Evolutionary conservation across 1,284 basidiomycete genomes (phyloP).

Genomic region (Ceraceosorus bombacis): DNA sequence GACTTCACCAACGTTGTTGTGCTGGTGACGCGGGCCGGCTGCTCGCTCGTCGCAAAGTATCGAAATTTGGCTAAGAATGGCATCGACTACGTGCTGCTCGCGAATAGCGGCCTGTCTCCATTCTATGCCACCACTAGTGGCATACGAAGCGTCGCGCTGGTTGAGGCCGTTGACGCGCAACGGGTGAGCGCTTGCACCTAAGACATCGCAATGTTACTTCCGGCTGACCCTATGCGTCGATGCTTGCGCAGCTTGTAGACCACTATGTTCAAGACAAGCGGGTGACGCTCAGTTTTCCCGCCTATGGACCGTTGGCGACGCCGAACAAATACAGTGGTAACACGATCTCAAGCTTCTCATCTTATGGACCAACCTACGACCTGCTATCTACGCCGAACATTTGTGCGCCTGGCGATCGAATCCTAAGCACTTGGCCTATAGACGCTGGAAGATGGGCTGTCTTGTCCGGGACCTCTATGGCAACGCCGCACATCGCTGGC

Average conservation of each 20-base stretch:
- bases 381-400: not conserved
- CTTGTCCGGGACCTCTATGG: not conserved
- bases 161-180: not conserved
- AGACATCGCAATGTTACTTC: conserved; percentile 51
- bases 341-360: not conserved
- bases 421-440: not conserved
- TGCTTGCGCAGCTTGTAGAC: not conserved
- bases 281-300: not conserved
- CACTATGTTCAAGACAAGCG: not conserved
- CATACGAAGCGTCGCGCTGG: not conserved
- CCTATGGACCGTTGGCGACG: not conserved
- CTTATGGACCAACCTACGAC: not conserved
- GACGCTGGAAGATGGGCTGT: not conserved
- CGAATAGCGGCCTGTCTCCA: conserved; percentile 3
- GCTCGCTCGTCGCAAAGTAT: conserved; percentile 7
- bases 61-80: conserved; percentile 4
- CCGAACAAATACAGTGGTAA: not conserved
- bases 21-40: not conserved
- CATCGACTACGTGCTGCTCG: not conserved
- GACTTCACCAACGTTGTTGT: not conserved
- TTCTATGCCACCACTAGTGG: not conserved
- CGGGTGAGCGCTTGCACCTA: conserved; percentile 7
- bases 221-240: conserved; percentile 62
- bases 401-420: not conserved
- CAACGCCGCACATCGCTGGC: not conserved